These are phyloP conservation scores for Grosmannia clavigera DNA, from an alignment of 2,329 filamentous ascomycete genomes.

Conservation along the genomic window DNA sequence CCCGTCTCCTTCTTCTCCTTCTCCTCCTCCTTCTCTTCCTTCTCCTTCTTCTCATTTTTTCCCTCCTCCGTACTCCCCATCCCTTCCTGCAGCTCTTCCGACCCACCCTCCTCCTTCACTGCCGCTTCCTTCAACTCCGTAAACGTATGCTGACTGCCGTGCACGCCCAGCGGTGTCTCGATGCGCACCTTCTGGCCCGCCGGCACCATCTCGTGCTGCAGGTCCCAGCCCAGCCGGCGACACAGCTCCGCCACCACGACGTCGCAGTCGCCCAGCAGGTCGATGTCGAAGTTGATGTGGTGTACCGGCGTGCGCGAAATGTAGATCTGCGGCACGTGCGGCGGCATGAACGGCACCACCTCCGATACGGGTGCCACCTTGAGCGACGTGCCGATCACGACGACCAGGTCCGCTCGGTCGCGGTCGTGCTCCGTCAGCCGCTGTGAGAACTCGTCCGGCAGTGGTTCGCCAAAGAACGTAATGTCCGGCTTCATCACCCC, in stretches of 20 bases:
- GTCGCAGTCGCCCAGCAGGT: conserved; percentile 91
- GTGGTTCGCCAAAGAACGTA: conserved; percentile 88
- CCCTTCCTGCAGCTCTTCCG: neutral
- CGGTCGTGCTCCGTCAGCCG: conserved; percentile 74
- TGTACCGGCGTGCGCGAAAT: conserved; percentile 73
- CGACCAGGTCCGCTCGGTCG: conserved; percentile 71
- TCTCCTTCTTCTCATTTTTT: neutral
- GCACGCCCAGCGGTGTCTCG: conserved; percentile 29
- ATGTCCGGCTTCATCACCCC: conserved; percentile 97
- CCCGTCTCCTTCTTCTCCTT: neutral
- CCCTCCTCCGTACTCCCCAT: neutral
- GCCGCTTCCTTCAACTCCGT: conserved; percentile 11
- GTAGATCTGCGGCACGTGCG: conserved; percentile 79
- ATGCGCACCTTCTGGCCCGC: conserved; percentile 49
- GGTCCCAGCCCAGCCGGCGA: conserved; percentile 64
- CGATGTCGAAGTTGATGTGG: conserved; percentile 93
- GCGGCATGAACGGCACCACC: conserved; percentile 67
- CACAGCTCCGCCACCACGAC: conserved; percentile 80
- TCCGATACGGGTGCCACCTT: conserved; percentile 94
- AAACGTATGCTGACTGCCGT: conserved; percentile 31
- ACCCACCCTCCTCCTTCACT: neutral
- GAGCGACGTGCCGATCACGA: conserved; percentile 91
- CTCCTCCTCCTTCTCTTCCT: neutral
- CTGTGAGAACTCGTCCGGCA: conserved; percentile 71
- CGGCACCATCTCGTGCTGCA: conserved; percentile 77